Evolutionary conservation across 306 rosid species (phyloP).

Genomic region (Trifolium subterraneum): DNA sequence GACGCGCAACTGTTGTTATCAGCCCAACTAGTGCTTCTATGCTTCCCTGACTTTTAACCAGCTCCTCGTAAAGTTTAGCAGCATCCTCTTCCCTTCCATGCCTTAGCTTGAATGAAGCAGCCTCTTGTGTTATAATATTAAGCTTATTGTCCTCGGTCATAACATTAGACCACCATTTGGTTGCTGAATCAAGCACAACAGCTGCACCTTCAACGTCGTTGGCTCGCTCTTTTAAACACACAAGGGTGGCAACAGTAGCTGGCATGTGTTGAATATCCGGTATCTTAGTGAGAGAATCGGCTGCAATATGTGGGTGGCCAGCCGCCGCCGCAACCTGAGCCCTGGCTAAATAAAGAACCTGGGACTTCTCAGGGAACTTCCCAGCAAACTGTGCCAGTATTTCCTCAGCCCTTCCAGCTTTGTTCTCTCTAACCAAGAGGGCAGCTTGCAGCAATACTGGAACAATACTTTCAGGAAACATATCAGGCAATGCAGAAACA

Average conservation of each 20-base stretch:
- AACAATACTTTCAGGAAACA: slow-evolving; percentile 79
- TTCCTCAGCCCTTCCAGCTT: slow-evolving; percentile 93
- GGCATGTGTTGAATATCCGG: slow-evolving; percentile 91
- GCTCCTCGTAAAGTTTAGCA: slow-evolving; percentile 78
- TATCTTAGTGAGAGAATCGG: slow-evolving; percentile 82
- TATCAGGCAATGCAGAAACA: slow-evolving; percentile 70
- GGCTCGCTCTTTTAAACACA: slow-evolving; percentile 85
- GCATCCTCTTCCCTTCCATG: slow-evolving; percentile 91
- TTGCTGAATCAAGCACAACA: slow-evolving; percentile 83
- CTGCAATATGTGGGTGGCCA: slow-evolving; percentile 85
- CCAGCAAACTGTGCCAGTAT: slow-evolving; percentile 74
- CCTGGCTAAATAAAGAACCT: slow-evolving; percentile 70
- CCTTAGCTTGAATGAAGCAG: slow-evolving; percentile 86
- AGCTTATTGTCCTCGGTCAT: slow-evolving; percentile 89
- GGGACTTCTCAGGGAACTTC: slow-evolving; percentile 80
- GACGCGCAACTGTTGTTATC: slow-evolving; percentile 76
- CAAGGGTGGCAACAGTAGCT: slow-evolving; percentile 94
- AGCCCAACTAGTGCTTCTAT: slow-evolving; percentile 88
- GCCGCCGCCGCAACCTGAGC: slow-evolving; percentile 98
- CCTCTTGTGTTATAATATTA: slow-evolving; percentile 78
- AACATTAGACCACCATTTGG: slow-evolving; percentile 94
- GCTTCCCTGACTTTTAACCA: slow-evolving; percentile 83
- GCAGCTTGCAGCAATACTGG: slow-evolving; percentile 87
- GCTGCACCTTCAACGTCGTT: slow-evolving; percentile 91
- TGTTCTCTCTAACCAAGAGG: slow-evolving; percentile 89